These are phyloP conservation scores for Chamaecyparis obtusa DNA, from an alignment of 75 land plant genomes.

Conservation along the genomic window DNA sequence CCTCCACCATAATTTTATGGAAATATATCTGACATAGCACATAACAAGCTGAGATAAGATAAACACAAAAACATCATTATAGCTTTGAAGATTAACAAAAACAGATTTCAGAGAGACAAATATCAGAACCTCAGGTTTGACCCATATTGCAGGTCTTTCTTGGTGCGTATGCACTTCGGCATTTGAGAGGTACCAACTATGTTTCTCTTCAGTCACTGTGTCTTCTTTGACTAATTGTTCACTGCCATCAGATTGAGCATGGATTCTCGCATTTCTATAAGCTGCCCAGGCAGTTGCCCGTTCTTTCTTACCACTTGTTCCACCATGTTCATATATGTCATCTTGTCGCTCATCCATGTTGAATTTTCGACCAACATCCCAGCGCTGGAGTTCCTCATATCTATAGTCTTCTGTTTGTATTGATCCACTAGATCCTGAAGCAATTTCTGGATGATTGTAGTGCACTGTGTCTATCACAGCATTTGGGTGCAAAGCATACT, in stretches of 20 bases:
- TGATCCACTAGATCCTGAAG: constrained; percentile 17
- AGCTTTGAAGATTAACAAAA: background rate
- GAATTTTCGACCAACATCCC: constrained; percentile 88
- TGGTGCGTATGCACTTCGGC: constrained; percentile 87
- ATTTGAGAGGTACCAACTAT: constrained; percentile 79
- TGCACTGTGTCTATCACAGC: constrained; percentile 18
- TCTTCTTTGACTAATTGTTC: constrained; percentile 22
- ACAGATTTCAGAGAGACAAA: background rate
- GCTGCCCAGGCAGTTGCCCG: constrained; percentile 18
- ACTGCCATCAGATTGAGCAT: constrained; percentile 12
- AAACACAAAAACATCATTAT: background rate
- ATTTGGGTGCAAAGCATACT: constrained; percentile 62
- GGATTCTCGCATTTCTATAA: constrained; percentile 19
- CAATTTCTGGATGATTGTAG: constrained; percentile 32
- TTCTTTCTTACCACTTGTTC: constrained; percentile 15
- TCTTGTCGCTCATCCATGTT: constrained; percentile 91
- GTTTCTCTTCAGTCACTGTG: constrained; percentile 47
- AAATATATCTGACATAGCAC: constrained; percentile 60
- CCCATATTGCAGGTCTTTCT: constrained; percentile 77
- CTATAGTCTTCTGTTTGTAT: constrained; percentile 55
- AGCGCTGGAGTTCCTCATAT: constrained; percentile 83
- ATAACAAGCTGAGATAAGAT: constrained; percentile 5
- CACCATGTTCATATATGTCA: constrained; percentile 22
- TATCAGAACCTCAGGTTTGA: constrained; percentile 71
- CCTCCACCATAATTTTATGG: constrained; percentile 49